phyloP scores from a whole-genome alignment of 495 filamentous ascomycete species.

The Lophium mytilinum region DNA sequence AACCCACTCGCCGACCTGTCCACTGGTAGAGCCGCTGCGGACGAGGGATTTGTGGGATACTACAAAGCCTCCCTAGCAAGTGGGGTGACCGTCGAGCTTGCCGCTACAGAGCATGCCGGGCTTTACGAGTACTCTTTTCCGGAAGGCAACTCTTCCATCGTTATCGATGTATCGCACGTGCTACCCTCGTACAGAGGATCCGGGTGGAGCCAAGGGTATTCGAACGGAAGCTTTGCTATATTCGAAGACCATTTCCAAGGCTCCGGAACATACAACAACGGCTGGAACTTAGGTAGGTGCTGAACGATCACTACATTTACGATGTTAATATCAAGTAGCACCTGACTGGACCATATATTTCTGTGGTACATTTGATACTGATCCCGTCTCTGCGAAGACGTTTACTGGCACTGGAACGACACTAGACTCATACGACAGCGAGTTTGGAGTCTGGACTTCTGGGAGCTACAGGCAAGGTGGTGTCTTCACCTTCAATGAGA shows the following conservation, averaged over 20 bases:
- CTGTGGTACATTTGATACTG: constrained; percentile 54
- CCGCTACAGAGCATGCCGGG: constrained; percentile 54
- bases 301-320: neutral
- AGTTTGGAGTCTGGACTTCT: constrained; percentile 5
- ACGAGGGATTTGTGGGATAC: constrained; percentile 53
- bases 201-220: constrained; percentile 56
- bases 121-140: constrained; percentile 58
- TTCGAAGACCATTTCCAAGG: constrained; percentile 52
- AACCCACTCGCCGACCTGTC: constrained; percentile 54
- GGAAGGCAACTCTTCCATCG: constrained; percentile 37
- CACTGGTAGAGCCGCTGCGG: constrained; percentile 41
- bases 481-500: constrained; percentile 31
- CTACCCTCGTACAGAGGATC: constrained; percentile 53
- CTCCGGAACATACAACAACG: constrained; percentile 55
- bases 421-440: constrained; percentile 18
- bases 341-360: constrained; percentile 59
- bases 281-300: constrained; percentile 50
- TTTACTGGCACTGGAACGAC: constrained; percentile 46
- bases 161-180: constrained; percentile 67
- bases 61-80: constrained; percentile 50
- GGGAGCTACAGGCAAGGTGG: constrained; percentile 24
- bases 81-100: constrained; percentile 52
- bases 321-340: constrained; percentile 35
- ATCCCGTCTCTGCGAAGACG: constrained; percentile 36
- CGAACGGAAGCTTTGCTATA: constrained; percentile 53